Conservation (phyloP, 108 stramenopile species). For the Poteriospumella lacustris region DNA sequence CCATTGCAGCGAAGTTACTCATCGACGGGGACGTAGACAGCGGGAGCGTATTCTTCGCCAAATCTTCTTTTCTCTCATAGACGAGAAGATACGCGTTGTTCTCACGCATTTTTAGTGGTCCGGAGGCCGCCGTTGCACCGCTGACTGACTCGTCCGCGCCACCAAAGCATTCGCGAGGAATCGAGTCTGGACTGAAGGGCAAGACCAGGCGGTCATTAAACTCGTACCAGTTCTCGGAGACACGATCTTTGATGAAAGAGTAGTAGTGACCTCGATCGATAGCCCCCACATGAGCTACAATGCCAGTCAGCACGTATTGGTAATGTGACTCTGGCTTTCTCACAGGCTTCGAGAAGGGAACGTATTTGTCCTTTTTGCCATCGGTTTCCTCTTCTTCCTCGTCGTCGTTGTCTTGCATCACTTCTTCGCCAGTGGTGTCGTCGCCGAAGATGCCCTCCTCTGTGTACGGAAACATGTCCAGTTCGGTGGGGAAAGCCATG, state of each 20-base stretch:
- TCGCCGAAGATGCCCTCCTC: constrained; percentile 26
- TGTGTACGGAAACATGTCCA: constrained; percentile 30
- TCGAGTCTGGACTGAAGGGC: constrained; percentile 15
- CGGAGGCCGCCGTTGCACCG: not conserved
- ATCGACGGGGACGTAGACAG: not conserved
- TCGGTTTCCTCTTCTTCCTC: not conserved
- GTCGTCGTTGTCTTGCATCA: not conserved
- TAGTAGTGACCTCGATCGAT: constrained; percentile 29
- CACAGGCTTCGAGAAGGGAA: not conserved
- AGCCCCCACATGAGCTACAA: constrained; percentile 25
- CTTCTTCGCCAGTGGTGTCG: not conserved
- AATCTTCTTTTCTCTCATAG: constrained; percentile 33
- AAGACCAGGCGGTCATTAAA: constrained; percentile 24
- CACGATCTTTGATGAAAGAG: constrained; percentile 19
- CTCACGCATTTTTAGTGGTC: not conserved
- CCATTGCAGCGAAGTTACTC: not conserved
- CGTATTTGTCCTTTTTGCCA: not conserved
- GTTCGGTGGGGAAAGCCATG: constrained; percentile 2
- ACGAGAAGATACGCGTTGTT: constrained; percentile 38
- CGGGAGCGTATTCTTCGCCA: not conserved
- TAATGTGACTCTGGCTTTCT: constrained; percentile 1
- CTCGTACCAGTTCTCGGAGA: not conserved
- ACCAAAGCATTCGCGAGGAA: constrained; percentile 22
- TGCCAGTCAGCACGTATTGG: not conserved
- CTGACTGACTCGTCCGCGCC: not conserved